Base-by-base conservation (phyloP, 2,329 filamentous ascomycete species). In the Penicillium hordei region DNA sequence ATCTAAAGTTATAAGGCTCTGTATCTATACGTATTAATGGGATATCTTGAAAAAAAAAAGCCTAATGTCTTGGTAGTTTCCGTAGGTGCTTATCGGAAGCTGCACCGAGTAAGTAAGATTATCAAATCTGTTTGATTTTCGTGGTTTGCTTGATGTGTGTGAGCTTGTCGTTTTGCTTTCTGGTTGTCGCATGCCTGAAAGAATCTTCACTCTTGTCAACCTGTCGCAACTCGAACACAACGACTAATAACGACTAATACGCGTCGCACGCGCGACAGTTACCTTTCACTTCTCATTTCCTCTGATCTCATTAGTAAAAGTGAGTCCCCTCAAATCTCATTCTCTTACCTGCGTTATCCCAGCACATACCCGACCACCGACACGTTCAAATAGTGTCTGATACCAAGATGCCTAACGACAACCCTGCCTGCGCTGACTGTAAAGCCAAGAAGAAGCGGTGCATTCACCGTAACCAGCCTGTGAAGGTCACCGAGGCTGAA, bases 371-470 rank as follows among this genome's bases (percentile, higher is more conserved):
- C 46, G 13, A 56, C 40, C 39, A 46, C 8, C 12, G 5, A 23
- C 23, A 25, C 40, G 5, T 39, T 31, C 13, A 9, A n/a, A 43
- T 15, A 58, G 59, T 55, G 38, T 31, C 51, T 27, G 50, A 40
- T 4, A 15, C 29, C 34, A 33, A 60, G 15, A 55, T 44, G 52
- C 25, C 43, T 17, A 58, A 36, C 17, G 19, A 33, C 29, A 49
- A 44, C 31, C 31, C 33, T 25, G 60, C 57, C 19, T 72, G 69
- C 49, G 48, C 23, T 17, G 42, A 51, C 8, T 72, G 69, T 51
- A 66, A 61, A 19, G 59, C 39, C 40, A 63, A 60, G 52, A 72
- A 70, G 63, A 64, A 65, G 58, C 65, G 66, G 34, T 72, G 69
- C 59, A 55, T 29, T 13, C 69, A 71, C 45, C 58, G 46, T 8